Evolutionary conservation across 108 stramenopile species (phyloP).

Genomic region (Nannochloropsis salina): DNA sequence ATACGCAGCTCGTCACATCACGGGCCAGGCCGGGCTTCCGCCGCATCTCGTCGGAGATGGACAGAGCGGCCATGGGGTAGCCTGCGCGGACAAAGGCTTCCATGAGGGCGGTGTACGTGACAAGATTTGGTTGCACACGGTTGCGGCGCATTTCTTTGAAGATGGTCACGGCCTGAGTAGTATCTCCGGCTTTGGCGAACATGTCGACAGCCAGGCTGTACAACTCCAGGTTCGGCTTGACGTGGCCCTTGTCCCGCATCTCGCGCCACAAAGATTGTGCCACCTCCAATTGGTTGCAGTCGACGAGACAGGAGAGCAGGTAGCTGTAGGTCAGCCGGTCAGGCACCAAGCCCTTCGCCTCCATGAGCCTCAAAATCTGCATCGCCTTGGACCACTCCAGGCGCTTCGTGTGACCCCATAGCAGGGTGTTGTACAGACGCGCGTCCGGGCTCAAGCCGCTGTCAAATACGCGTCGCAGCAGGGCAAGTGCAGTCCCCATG

Average conservation of each 20-base stretch:
- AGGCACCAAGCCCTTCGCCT: background rate
- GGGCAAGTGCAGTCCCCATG: background rate
- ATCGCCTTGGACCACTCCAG: background rate
- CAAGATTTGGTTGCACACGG: background rate
- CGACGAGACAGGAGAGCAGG: background rate
- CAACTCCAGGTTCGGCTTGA: constrained; percentile 11
- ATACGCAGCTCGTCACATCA: constrained; percentile 17
- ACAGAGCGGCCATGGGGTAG: background rate
- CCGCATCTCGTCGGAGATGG: constrained; percentile 19
- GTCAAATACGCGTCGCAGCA: background rate
- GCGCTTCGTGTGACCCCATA: constrained; percentile 14
- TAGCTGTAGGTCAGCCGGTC: constrained; percentile 10
- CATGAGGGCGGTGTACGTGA: background rate
- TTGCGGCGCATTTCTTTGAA: constrained; percentile 15
- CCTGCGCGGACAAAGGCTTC: background rate
- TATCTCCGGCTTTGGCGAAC: constrained; percentile 2
- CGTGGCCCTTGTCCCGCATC: background rate
- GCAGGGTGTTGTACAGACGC: background rate
- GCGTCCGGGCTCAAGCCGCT: background rate
- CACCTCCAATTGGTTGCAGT: background rate
- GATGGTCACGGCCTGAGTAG: constrained; percentile 1
- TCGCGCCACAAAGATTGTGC: background rate
- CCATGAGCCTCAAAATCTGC: background rate
- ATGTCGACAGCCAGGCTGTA: constrained; percentile 10
- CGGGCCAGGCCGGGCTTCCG: background rate